phyloP scores from a whole-genome alignment of 2,329 filamentous ascomycete genomes.

The Neonectria neomacrospora region DNA sequence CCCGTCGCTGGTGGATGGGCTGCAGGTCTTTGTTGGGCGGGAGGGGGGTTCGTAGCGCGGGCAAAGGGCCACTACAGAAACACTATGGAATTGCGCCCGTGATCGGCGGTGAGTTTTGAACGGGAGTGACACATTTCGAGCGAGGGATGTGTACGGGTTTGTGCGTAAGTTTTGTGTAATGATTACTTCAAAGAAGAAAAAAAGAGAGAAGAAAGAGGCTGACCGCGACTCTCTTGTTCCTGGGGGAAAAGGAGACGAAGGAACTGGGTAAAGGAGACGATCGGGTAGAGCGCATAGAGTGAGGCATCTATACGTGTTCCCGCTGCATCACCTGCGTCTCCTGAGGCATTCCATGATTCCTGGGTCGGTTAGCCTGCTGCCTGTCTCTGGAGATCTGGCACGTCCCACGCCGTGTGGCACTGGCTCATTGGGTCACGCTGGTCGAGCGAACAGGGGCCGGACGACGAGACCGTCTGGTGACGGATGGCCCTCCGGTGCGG shows the following conservation, averaged over 20 bases:
- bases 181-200: conserved; percentile 2
- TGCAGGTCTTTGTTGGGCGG: conserved; percentile 32
- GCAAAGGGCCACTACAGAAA: conserved; percentile 30
- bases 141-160: conserved; percentile 1
- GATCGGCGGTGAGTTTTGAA: conserved; percentile 39
- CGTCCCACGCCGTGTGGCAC: conserved; percentile 39
- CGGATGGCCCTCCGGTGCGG: conserved; percentile 13
- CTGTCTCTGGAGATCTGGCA: conserved; percentile 32
- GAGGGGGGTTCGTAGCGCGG: conserved; percentile 28
- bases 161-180: conserved; percentile 4
- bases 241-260: neutral
- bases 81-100: conserved; percentile 23
- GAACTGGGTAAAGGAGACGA: neutral
- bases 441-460: conserved; percentile 31
- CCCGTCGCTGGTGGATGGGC: conserved; percentile 31
- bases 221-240: conserved; percentile 12
- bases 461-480: conserved; percentile 28
- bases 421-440: conserved; percentile 44
- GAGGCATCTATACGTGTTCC: conserved; percentile 14
- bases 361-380: conserved; percentile 17
- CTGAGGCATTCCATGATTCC: conserved; percentile 14
- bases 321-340: conserved; percentile 17
- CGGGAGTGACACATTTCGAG: conserved; percentile 11
- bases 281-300: neutral
- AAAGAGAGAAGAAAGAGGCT: too few species aligned